Percentiles rank a stretch among this genome's conserved stretches.
Evolutionary conservation across 768 basidiomycete genomes (phyloP).

Genomic region (Russula sp.): DNA sequence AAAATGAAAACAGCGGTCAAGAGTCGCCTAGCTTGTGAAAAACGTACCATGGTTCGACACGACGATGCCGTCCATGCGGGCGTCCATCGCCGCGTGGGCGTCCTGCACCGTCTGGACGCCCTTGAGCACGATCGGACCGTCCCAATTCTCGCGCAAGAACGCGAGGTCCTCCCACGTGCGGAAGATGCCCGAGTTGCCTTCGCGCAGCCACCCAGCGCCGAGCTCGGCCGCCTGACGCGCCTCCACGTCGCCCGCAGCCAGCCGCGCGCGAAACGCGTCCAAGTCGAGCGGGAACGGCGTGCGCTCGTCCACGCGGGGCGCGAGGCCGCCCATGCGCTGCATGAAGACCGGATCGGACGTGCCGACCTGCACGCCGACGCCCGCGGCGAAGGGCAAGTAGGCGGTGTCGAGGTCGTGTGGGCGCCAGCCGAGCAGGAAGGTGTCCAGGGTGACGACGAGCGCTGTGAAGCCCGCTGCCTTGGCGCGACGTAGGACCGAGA

Average conservation of each 20-base stretch:
- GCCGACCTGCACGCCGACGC: slow-evolving; percentile 59
- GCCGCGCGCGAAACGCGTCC: slow-evolving; percentile 35
- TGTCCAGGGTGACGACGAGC: slow-evolving; percentile 76
- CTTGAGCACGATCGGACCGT: slow-evolving; percentile 69
- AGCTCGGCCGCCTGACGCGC: slow-evolving; percentile 36
- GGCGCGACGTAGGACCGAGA: slow-evolving; percentile 59
- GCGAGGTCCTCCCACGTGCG: slow-evolving; percentile 65
- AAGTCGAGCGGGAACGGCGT: slow-evolving; percentile 56
- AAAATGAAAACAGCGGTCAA: too few relatives aligned
- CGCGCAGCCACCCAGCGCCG: slow-evolving; percentile 55
- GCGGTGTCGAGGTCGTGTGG: slow-evolving; percentile 61
- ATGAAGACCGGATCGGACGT: slow-evolving; percentile 75
- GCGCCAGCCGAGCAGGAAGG: slow-evolving; percentile 66
- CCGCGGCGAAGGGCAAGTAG: slow-evolving; percentile 61
- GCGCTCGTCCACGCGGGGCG: slow-evolving; percentile 36
- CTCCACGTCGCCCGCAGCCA: slow-evolving; percentile 41
- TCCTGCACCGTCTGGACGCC: slow-evolving; percentile 68
- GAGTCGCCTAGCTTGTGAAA: too few relatives aligned
- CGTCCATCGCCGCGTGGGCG: slow-evolving; percentile 59
- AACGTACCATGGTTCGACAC: slow-evolving; percentile 74
- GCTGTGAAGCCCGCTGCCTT: slow-evolving; percentile 59
- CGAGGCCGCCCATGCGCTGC: slow-evolving; percentile 39
- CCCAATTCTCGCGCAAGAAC: slow-evolving; percentile 66
- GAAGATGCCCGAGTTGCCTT: slow-evolving; percentile 55
- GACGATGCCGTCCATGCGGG: slow-evolving; percentile 63